A percentile compares a stretch with the other conserved stretches of the same genome.
Evolutionary conservation across 768 basidiomycete species (phyloP).

Genomic region (Phanerodontia chrysosporium): DNA sequence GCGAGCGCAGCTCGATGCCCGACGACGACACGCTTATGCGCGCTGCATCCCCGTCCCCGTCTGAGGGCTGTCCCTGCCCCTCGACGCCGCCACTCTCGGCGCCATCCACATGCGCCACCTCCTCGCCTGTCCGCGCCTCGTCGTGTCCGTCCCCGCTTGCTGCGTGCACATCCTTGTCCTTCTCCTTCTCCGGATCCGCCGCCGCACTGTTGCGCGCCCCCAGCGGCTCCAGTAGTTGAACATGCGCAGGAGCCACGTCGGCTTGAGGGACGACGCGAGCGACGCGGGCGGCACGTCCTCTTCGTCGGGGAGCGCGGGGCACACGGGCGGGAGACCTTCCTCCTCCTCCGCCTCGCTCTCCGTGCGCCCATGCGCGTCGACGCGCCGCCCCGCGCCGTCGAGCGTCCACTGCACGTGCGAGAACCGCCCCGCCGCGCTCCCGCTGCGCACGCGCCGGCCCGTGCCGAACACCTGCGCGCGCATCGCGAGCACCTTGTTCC

Average conservation of each 20-base stretch:
- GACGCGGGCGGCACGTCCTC: conserved; percentile 45
- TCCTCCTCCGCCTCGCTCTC: conserved; percentile 80
- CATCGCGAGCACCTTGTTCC: conserved; percentile 59
- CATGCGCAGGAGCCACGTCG: conserved; percentile 73
- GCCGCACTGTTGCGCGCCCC: conserved; percentile 35
- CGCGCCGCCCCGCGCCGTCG: conserved; percentile 55
- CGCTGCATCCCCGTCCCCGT: too few species aligned
- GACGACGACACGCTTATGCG: too few species aligned
- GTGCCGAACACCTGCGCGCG: conserved; percentile 68
- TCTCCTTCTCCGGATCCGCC: not conserved
- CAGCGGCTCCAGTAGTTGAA: conserved; percentile 73
- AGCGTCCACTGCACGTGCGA: conserved; percentile 69
- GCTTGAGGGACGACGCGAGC: conserved; percentile 56
- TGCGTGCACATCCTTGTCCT: not conserved
- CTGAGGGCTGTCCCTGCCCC: too few species aligned
- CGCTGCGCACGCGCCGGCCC: conserved; percentile 41
- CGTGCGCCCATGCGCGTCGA: conserved; percentile 66
- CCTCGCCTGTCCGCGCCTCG: not conserved
- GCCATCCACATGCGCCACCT: not conserved
- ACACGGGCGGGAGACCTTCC: conserved; percentile 28
- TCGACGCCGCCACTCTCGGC: not conserved
- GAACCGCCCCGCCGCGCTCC: conserved; percentile 55
- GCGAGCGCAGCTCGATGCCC: not conserved
- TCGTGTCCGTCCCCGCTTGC: not conserved
- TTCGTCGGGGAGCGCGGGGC: conserved; percentile 20